Evolutionary conservation across 1,139 yeast species (phyloP).

Genomic region (Taphrina wiesneri): DNA sequence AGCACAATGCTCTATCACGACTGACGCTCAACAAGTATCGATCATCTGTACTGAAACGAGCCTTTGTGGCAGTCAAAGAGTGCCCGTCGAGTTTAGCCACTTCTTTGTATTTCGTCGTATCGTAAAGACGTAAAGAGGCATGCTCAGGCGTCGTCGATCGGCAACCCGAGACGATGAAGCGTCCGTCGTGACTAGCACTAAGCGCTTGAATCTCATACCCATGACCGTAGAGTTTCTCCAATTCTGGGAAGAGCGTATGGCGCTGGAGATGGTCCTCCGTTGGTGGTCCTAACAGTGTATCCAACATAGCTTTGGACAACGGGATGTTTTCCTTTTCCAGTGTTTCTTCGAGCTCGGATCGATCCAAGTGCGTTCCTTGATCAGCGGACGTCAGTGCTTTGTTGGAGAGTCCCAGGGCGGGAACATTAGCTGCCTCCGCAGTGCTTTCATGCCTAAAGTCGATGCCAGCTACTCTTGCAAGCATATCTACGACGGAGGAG

Average conservation of each 20-base stretch:
- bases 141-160: conserved; percentile 79
- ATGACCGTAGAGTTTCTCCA: conserved; percentile 93
- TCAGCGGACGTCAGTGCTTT: conserved; percentile 66
- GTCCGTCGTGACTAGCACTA: conserved; percentile 67
- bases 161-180: conserved; percentile 83
- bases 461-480: conserved; percentile 45
- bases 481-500: conserved; percentile 65
- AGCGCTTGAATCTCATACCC: conserved; percentile 90
- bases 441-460: conserved; percentile 45
- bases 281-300: conserved; percentile 60
- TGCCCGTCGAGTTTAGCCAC: conserved; percentile 58
- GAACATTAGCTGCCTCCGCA: conserved; percentile 84
- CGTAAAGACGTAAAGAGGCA: conserved; percentile 79
- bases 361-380: conserved; percentile 43
- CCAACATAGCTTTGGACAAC: conserved; percentile 37
- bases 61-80: conserved; percentile 77
- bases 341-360: conserved; percentile 45
- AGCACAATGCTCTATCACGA: conserved; percentile 81
- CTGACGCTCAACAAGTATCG: conserved; percentile 73
- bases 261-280: conserved; percentile 87
- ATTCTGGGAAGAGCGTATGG: conserved; percentile 90
- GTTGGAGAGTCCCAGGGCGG: conserved; percentile 91
- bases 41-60: conserved; percentile 74
- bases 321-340: conserved; percentile 45
- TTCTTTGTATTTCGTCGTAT: conserved; percentile 64